Percentiles rank a stretch among this genome's conserved stretches.
Evolutionary conservation across 2,329 filamentous ascomycete species (phyloP).

Genomic region (Xylariaceae sp.): DNA sequence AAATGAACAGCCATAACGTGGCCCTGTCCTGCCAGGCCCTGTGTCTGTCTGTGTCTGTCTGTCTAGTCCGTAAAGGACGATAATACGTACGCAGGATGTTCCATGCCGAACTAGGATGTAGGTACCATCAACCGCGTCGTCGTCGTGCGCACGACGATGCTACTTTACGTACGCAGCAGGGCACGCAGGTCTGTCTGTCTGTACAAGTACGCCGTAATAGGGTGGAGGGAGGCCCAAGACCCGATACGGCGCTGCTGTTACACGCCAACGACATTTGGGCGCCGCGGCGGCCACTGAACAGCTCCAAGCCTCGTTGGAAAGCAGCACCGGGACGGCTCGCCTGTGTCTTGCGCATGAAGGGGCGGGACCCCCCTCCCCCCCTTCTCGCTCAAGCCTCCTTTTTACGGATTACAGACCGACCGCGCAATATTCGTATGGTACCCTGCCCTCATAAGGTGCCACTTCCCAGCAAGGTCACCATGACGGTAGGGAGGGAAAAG

Average conservation of each 20-base stretch:
- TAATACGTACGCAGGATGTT: background rate
- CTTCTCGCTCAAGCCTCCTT: constrained; percentile 6
- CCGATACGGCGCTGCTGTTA: constrained; percentile 10
- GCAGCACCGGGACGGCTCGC: constrained; percentile 9
- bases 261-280: constrained; percentile 12
- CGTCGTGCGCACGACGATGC: background rate
- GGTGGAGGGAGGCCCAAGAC: background rate
- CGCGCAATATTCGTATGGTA: constrained; percentile 6
- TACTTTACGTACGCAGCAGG: background rate
- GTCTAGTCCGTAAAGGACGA: too few species aligned
- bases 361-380: background rate
- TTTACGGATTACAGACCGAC: background rate
- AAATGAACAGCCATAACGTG: constrained; percentile 6
- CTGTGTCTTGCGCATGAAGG: constrained; percentile 12
- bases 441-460: constrained; percentile 9
- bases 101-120: background rate
- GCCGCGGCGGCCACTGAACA: constrained; percentile 1
- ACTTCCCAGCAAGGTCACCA: constrained; percentile 6
- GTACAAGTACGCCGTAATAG: background rate
- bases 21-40: background rate
- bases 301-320: constrained; percentile 10
- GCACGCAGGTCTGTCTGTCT: background rate
- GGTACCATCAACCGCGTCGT: background rate
- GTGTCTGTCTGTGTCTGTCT: too few species aligned
- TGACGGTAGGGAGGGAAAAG: constrained; percentile 1